Percentiles rank a stretch among this genome's conserved stretches.
These are phyloP conservation scores for Aspergillus phoenicis DNA, from an alignment of 2,329 filamentous ascomycete species.

Conservation along the genomic window DNA sequence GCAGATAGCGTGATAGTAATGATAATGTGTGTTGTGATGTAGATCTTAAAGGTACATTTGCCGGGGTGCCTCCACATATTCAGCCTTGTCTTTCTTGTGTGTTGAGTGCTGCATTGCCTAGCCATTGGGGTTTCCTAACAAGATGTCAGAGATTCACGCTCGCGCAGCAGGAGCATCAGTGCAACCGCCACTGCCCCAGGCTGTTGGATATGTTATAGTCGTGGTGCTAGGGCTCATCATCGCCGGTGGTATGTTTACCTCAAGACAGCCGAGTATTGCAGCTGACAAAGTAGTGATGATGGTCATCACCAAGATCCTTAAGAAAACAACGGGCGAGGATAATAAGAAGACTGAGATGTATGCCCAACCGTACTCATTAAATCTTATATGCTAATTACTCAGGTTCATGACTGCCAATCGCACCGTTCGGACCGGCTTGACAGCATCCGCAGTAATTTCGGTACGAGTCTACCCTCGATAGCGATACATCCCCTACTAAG, in stretches of 20 bases:
- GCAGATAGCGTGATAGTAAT: background rate
- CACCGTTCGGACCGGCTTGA: conserved; percentile 54
- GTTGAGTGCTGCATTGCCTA: no score
- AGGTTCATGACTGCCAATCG: conserved; percentile 59
- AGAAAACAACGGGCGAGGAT: conserved; percentile 54
- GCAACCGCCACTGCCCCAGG: conserved; percentile 40
- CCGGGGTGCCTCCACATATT: background rate
- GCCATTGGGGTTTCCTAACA: background rate
- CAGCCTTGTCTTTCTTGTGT: background rate
- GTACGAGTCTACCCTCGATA: conserved; percentile 22
- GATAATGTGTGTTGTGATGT: background rate
- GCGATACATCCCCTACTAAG: background rate
- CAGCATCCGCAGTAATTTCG: conserved; percentile 57
- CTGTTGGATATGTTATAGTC: conserved; percentile 48
- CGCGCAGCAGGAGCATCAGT: conserved; percentile 18
- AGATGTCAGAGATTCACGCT: background rate
- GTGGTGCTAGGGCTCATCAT: conserved; percentile 46
- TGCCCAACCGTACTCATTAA: background rate
- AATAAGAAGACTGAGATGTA: conserved; percentile 58
- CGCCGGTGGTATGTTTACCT: no score
- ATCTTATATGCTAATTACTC: background rate
- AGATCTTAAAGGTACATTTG: background rate
- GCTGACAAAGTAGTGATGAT: conserved; percentile 45
- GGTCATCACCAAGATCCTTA: conserved; percentile 50
- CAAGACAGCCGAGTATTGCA: no score